phyloP scores from a whole-genome alignment of 305 asterid genomes.

The Ilex paraguariensis region DNA sequence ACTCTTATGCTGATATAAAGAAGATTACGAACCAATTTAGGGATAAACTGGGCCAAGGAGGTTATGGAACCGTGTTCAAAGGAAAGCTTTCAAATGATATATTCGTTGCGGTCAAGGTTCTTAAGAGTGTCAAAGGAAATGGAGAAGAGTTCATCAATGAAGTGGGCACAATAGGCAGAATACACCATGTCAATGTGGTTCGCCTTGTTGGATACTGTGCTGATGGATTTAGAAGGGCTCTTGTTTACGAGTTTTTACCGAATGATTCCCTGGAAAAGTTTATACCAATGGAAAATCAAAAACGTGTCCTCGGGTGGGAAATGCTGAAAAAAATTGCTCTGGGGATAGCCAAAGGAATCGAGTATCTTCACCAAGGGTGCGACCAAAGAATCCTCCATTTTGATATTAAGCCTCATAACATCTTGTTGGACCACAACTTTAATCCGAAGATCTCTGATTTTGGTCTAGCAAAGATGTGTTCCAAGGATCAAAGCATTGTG shows the following conservation, averaged over 20 bases:
- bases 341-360: neutral
- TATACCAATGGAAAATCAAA: conserved; percentile 12
- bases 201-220: conserved; percentile 49
- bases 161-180: conserved; percentile 46
- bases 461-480: neutral
- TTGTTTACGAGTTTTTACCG: conserved; percentile 43
- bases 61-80: neutral
- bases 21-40: conserved; percentile 1
- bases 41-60: conserved; percentile 4
- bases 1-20: neutral
- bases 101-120: conserved; percentile 16
- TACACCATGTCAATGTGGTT: conserved; percentile 46
- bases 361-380: too few relatives aligned
- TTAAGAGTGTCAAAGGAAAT: conserved; percentile 38
- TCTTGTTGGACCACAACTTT: neutral
- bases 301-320: neutral
- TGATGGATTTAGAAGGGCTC: conserved; percentile 35
- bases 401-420: too few relatives aligned
- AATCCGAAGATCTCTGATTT: neutral
- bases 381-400: too few relatives aligned
- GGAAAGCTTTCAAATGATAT: neutral
- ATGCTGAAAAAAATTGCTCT: neutral
- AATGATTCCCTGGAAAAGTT: conserved; percentile 33
- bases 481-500: neutral
- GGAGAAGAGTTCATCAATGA: conserved; percentile 47